These are phyloP conservation scores for Hygrophorus russula DNA, from an alignment of 768 basidiomycete genomes.

Conservation along the genomic window DNA sequence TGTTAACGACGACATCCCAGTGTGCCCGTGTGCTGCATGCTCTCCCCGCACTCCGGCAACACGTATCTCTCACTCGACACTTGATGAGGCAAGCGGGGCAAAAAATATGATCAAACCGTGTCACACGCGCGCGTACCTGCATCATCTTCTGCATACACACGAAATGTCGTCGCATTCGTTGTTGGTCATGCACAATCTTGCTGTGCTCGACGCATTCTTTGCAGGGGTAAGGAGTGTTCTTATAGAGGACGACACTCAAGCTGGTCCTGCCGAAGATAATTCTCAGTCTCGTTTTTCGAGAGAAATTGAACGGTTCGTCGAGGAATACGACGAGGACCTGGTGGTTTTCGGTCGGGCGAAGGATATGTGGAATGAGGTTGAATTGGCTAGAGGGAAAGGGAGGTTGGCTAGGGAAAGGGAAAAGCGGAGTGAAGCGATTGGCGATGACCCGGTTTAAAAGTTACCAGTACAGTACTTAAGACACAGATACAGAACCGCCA, in stretches of 20 bases:
- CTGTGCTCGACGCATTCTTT: slow-evolving; percentile 57
- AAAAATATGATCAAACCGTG: slow-evolving; percentile 13
- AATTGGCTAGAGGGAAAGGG: slow-evolving; percentile 65
- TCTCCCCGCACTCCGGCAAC: slow-evolving; percentile 28
- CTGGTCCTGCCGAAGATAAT: background rate
- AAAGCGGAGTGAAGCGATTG: slow-evolving; percentile 18
- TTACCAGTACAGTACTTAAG: too few relatives aligned
- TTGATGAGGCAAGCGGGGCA: slow-evolving; percentile 1
- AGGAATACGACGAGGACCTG: slow-evolving; percentile 37
- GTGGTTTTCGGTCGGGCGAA: slow-evolving; percentile 41
- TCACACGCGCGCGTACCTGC: slow-evolving; percentile 55
- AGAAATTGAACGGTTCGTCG: slow-evolving; percentile 42
- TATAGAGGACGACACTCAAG: too few relatives aligned
- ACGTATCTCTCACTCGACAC: slow-evolving; percentile 28
- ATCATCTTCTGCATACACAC: slow-evolving; percentile 80
- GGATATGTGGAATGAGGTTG: slow-evolving; percentile 52
- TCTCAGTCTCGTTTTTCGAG: slow-evolving; percentile 17
- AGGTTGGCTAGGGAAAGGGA: slow-evolving; percentile 54
- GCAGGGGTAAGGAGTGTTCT: slow-evolving; percentile 37
- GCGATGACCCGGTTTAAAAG: too few relatives aligned
- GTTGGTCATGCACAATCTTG: slow-evolving; percentile 65
- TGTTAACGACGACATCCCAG: slow-evolving; percentile 1
- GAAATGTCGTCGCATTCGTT: slow-evolving; percentile 82
- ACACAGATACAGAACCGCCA: too few relatives aligned
- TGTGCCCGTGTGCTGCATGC: slow-evolving; percentile 49